Conservation (phyloP, 140 eudicot genomes). For the Ambrosia hybrid region DNA sequence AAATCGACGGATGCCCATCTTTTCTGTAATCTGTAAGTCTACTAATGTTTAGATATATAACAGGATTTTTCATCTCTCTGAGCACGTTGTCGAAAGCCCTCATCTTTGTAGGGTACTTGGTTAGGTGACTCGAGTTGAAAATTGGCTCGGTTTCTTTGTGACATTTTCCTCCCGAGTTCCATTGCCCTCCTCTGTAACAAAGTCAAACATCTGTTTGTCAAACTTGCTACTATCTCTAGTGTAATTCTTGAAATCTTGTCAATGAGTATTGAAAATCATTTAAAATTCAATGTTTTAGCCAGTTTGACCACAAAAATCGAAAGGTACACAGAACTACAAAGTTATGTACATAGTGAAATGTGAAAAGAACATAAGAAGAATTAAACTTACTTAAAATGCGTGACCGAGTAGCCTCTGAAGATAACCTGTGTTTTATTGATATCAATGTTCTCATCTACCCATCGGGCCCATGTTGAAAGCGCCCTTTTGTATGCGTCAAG, state of each 20-base stretch:
- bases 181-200: slow-evolving; percentile 74
- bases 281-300: too few species aligned
- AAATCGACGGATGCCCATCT: slow-evolving; percentile 89
- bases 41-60: slow-evolving; percentile 74
- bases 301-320: too few species aligned
- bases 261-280: too few species aligned
- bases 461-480: slow-evolving; percentile 77
- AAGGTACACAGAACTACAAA: too few species aligned
- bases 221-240: too few species aligned
- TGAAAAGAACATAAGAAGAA: background rate
- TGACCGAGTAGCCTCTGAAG: slow-evolving; percentile 84
- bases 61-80: slow-evolving; percentile 62
- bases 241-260: too few species aligned
- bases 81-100: slow-evolving; percentile 66
- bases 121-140: slow-evolving; percentile 52
- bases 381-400: slow-evolving; percentile 74
- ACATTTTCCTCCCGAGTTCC: slow-evolving; percentile 98
- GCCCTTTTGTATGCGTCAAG: slow-evolving; percentile 83
- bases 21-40: slow-evolving; percentile 88
- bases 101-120: slow-evolving; percentile 83
- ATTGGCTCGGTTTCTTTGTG: slow-evolving; percentile 89
- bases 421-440: slow-evolving; percentile 65
- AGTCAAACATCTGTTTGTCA: too few species aligned
- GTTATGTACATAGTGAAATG: too few species aligned
- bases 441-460: slow-evolving; percentile 80